These are phyloP conservation scores for Boletus subluridellus DNA, from an alignment of 1,284 basidiomycete species.

Conservation along the genomic window DNA sequence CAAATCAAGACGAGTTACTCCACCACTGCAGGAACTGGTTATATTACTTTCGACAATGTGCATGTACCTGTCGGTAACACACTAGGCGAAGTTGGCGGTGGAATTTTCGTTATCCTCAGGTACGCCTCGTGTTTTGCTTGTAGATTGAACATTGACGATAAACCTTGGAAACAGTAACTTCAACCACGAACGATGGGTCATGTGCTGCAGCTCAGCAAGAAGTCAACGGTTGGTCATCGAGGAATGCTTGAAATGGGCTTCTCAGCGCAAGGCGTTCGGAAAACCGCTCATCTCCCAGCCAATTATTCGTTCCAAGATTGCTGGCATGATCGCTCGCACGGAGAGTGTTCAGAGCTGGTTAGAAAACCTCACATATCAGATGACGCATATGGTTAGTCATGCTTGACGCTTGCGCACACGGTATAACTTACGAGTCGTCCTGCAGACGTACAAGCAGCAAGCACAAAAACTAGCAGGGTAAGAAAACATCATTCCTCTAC, in stretches of 20 bases:
- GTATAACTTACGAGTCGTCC: not conserved
- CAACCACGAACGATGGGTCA: slow-evolving; percentile 65
- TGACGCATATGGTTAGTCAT: slow-evolving; percentile 74
- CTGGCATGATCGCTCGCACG: slow-evolving; percentile 63
- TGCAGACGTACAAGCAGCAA: slow-evolving; percentile 55
- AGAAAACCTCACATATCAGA: slow-evolving; percentile 87
- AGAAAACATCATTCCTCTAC: slow-evolving; percentile 9
- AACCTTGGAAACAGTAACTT: slow-evolving; percentile 45
- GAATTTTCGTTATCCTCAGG: slow-evolving; percentile 65
- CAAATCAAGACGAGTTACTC: slow-evolving; percentile 78
- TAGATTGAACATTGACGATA: not conserved
- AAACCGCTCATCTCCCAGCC: slow-evolving; percentile 69
- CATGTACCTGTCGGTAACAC: slow-evolving; percentile 76
- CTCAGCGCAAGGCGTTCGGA: slow-evolving; percentile 65
- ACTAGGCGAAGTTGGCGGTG: slow-evolving; percentile 76
- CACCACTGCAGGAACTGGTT: slow-evolving; percentile 68
- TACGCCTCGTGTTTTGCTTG: not conserved
- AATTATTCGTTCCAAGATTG: slow-evolving; percentile 70
- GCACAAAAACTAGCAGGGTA: slow-evolving; percentile 61
- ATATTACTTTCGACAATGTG: slow-evolving; percentile 80
- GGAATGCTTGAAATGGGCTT: slow-evolving; percentile 61
- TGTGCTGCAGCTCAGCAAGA: slow-evolving; percentile 57
- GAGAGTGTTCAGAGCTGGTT: slow-evolving; percentile 77
- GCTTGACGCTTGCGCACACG: not conserved
- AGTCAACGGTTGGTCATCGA: slow-evolving; percentile 48